Evolutionary conservation across 2,329 filamentous ascomycete genomes (phyloP).

Genomic region (Westerdykella ornata): DNA sequence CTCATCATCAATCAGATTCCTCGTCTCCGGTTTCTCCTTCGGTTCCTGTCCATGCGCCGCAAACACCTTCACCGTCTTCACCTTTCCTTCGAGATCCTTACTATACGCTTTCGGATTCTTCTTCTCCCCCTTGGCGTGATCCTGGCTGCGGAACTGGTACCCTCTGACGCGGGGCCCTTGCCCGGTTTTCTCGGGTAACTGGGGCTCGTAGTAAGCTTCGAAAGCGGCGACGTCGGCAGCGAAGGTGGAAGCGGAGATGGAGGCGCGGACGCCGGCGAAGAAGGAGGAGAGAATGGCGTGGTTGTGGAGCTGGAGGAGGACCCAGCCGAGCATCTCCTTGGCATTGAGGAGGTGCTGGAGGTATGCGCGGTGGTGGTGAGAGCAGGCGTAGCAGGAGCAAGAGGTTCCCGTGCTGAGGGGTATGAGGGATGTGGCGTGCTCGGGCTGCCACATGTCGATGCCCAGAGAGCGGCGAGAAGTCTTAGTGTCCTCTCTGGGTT

Average conservation of each 20-base stretch:
- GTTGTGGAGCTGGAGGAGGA: slow-evolving; percentile 87
- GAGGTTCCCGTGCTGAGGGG: slow-evolving; percentile 51
- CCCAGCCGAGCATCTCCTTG: slow-evolving; percentile 97
- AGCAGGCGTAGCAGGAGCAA: slow-evolving; percentile 80
- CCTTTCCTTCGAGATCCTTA: slow-evolving; percentile 16
- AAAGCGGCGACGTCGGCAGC: slow-evolving; percentile 55
- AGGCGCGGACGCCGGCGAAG: slow-evolving; percentile 62
- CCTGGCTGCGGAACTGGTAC: slow-evolving; percentile 29
- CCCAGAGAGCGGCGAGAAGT: slow-evolving; percentile 48
- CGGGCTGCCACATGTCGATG: slow-evolving; percentile 65
- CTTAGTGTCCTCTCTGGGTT: slow-evolving; percentile 8
- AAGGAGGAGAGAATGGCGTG: slow-evolving; percentile 65
- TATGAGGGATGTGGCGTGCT: slow-evolving; percentile 54
- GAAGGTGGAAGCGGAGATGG: slow-evolving; percentile 53
- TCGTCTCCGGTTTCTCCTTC: slow-evolving; percentile 19
- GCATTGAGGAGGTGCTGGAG: slow-evolving; percentile 80
- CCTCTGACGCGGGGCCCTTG: slow-evolving; percentile 55
- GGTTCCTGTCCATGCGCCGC: slow-evolving; percentile 28
- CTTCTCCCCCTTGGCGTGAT: slow-evolving; percentile 23
- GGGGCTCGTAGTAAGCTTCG: slow-evolving; percentile 58
- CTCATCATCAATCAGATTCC: slow-evolving; percentile 30
- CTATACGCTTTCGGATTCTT: slow-evolving; percentile 31
- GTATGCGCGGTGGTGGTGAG: slow-evolving; percentile 76
- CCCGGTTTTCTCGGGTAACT: slow-evolving; percentile 67
- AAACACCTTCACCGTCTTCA: slow-evolving; percentile 14